Percentiles rank a stretch among this genome's conserved stretches.
These are phyloP conservation scores for Didymella pomorum DNA, from an alignment of 2,329 filamentous ascomycete species.

Conservation along the genomic window DNA sequence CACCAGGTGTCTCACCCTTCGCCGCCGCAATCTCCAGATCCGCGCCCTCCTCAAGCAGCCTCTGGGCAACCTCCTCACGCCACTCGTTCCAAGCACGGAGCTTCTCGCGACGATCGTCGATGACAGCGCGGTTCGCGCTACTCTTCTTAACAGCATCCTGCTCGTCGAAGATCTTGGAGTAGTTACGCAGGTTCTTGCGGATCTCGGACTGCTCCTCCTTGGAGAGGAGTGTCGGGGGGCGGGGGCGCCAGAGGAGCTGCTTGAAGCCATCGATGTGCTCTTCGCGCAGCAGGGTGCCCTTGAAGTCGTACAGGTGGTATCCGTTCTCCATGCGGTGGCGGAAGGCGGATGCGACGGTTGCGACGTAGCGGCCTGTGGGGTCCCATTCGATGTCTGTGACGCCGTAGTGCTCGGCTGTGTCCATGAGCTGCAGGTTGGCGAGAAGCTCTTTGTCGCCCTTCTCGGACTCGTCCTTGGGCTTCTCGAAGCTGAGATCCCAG, in stretches of 20 bases:
- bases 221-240: slow-evolving; percentile 86
- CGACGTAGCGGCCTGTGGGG: slow-evolving; percentile 91
- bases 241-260: slow-evolving; percentile 93
- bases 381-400: slow-evolving; percentile 99
- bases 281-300: slow-evolving; percentile 85
- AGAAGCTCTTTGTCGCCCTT: slow-evolving; percentile 93
- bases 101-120: slow-evolving; percentile 82
- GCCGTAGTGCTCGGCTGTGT: slow-evolving; percentile 92
- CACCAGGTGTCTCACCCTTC: slow-evolving; percentile 49
- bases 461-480: slow-evolving; percentile 78
- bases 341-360: slow-evolving; percentile 92
- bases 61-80: slow-evolving; percentile 74
- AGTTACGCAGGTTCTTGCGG: slow-evolving; percentile 97
- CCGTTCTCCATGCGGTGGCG: slow-evolving; percentile 99
- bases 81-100: slow-evolving; percentile 91
- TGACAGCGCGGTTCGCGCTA: slow-evolving; percentile 90
- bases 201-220: slow-evolving; percentile 98
- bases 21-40: slow-evolving; percentile 65
- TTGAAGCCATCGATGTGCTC: slow-evolving; percentile 97
- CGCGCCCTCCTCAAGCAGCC: slow-evolving; percentile 67
- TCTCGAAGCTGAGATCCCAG: slow-evolving; percentile 95
- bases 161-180: slow-evolving; percentile 93
- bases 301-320: slow-evolving; percentile 98
- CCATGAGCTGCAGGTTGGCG: slow-evolving; percentile 95
- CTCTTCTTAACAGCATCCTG: slow-evolving; percentile 93